Evolutionary conservation across 2,329 filamentous ascomycete species (phyloP), one percentile per base, ranked within the genome.

Genomic region (Anthostomella pinea): DNA sequence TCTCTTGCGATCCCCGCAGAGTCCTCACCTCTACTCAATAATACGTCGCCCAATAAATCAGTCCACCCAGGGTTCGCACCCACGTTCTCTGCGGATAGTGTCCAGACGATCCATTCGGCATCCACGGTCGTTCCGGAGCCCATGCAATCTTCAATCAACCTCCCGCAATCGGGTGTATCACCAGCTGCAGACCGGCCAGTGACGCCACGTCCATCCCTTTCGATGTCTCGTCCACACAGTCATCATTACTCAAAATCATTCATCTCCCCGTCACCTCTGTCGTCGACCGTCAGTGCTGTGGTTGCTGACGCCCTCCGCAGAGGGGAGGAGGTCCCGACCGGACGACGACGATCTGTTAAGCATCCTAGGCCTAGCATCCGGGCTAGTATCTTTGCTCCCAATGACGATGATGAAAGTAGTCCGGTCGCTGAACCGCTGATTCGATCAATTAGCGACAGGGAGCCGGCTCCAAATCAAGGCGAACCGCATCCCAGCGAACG

Each of bases 261-360:
- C 23, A 76, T 79, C 42, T 79, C 75, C 3, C 76, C 77, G 8
- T 79, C 76, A 0, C 77, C 77, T 0, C 65, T 80, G 21, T 77
- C 75, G 2, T 78, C 75, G 0, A 79, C 77, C 2, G 72, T 81
- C 23, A 76, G 68, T 13, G 73, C 73, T 0, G 74, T 77, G 1
- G 72, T 81, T 27, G 72, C 75, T 26, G 76, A 80, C 46, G 73
- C 68, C 8, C 64, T 79, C 19, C 62, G 77, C 2, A 63, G 71
- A 8, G 66, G 68, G 20, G 62, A 69, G 11, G 66, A 69, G 17
- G 58, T 56, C 20, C 56, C 66, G 1, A 49, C 63, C 14, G 41
- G 65, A 5, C 64, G 64, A 25, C 67, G 62, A 36, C 66, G 68
- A 8, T 72, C 71, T 7, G 59, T 70, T 30, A 62, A 68, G 30